Percentiles rank a stretch among this genome's conserved stretches.
phyloP scores from a whole-genome alignment of 345 rosid genomes.

The Pistacia vera region DNA sequence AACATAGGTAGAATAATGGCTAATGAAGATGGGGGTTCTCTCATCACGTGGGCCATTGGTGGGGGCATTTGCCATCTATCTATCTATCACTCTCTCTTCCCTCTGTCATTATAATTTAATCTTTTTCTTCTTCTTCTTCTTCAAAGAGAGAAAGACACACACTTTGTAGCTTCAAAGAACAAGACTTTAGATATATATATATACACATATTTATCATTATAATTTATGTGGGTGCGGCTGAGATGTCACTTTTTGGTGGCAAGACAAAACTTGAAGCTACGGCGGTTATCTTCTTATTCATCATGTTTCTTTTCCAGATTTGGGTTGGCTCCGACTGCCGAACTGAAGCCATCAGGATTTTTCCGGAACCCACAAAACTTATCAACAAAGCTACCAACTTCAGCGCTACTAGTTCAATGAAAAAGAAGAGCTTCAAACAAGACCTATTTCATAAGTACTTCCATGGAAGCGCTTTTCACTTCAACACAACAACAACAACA shows the following conservation, averaged over 20 bases:
- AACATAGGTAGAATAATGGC: not conserved
- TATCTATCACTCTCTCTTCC: constrained; percentile 16
- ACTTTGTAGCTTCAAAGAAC: too few species aligned
- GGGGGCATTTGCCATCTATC: constrained; percentile 20
- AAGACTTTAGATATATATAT: too few species aligned
- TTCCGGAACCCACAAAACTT: not conserved
- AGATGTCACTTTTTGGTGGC: constrained; percentile 19
- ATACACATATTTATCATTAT: not conserved
- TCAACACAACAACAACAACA: constrained; percentile 25
- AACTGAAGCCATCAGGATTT: constrained; percentile 54
- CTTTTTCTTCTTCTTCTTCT: not conserved
- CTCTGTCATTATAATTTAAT: constrained; percentile 14
- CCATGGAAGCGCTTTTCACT: constrained; percentile 30
- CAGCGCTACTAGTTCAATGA: not conserved
- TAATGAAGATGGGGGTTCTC: not conserved
- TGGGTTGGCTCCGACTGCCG: constrained; percentile 40
- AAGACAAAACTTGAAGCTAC: constrained; percentile 23
- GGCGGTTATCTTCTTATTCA: constrained; percentile 23
- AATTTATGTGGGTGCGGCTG: constrained; percentile 34
- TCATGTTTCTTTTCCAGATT: constrained; percentile 38
- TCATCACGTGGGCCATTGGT: constrained; percentile 38
- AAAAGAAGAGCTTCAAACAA: constrained; percentile 6
- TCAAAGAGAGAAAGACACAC: not conserved
- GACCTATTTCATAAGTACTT: constrained; percentile 44
- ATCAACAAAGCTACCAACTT: not conserved